Conservation (phyloP, 1,139 yeast genomes). For the Pichia sp. region DNA sequence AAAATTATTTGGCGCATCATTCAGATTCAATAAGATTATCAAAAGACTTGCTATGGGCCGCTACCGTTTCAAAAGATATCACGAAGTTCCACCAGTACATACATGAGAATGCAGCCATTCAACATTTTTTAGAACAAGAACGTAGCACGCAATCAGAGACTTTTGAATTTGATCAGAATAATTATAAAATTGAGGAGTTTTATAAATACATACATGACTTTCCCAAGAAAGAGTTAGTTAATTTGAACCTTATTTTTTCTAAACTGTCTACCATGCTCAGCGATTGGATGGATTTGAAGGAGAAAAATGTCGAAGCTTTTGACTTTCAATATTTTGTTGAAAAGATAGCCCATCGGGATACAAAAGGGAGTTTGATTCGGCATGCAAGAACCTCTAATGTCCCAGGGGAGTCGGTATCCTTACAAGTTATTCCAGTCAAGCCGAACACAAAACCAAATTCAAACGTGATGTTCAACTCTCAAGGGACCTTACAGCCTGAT, state of each 20-base stretch:
- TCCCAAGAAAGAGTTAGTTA: constrained; percentile 13
- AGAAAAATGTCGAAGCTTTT: background rate
- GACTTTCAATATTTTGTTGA: background rate
- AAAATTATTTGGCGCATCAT: background rate
- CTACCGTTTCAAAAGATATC: background rate
- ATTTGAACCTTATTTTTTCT: constrained; percentile 5
- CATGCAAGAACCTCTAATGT: constrained; percentile 3
- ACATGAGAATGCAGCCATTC: constrained; percentile 5
- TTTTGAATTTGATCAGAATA: background rate
- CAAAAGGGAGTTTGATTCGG: background rate
- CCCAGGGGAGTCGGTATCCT: constrained; percentile 28
- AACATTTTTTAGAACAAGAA: constrained; percentile 9
- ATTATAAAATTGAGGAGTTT: constrained; percentile 17
- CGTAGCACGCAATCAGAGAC: background rate
- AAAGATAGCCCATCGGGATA: background rate
- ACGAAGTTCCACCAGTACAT: constrained; percentile 8
- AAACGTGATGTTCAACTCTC: constrained; percentile 23
- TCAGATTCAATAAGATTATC: constrained; percentile 1
- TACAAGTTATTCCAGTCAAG: constrained; percentile 29
- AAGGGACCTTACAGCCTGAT: constrained; percentile 31
- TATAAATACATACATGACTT: constrained; percentile 12
- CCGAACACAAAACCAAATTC: constrained; percentile 17
- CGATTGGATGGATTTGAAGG: constrained; percentile 15
- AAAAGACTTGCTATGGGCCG: constrained; percentile 2
- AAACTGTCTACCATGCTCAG: constrained; percentile 4